Conservation (phyloP, 2,329 filamentous ascomycete genomes). For the Scleromitrula shiraiana region DNA sequence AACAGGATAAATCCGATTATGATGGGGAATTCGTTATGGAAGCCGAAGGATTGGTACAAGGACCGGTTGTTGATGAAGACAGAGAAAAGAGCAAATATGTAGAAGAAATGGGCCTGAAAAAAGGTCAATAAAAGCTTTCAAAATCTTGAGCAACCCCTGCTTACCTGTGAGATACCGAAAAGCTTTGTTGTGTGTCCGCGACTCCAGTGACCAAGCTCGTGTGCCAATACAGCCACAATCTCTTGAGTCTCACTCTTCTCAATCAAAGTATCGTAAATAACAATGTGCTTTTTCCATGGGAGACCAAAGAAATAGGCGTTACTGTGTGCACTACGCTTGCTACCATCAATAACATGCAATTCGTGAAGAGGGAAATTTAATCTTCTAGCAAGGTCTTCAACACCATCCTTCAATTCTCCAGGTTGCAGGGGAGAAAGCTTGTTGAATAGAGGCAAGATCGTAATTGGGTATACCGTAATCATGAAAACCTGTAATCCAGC, state of each 20-base stretch:
- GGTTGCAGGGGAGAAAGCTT: constrained; percentile 89
- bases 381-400: constrained; percentile 74
- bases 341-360: constrained; percentile 89
- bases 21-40: constrained; percentile 73
- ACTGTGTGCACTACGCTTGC: constrained; percentile 79
- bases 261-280: constrained; percentile 95
- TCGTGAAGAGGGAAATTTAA: constrained; percentile 89
- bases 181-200: constrained; percentile 90
- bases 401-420: constrained; percentile 77
- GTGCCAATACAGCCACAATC: constrained; percentile 88
- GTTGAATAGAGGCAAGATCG: constrained; percentile 94
- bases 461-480: constrained; percentile 92
- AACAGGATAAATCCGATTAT: constrained; percentile 97
- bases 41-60: constrained; percentile 86
- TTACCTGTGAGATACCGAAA: constrained; percentile 76
- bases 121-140: constrained; percentile 25
- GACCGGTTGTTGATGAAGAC: constrained; percentile 95
- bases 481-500: constrained; percentile 85
- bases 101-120: constrained; percentile 78
- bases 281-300: constrained; percentile 99
- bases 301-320: constrained; percentile 96
- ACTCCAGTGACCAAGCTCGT: constrained; percentile 96
- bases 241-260: constrained; percentile 90
- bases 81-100: constrained; percentile 93
- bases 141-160: not conserved